These are phyloP conservation scores for Colletotrichum navitas DNA, from an alignment of 2,329 filamentous ascomycete species.

Conservation along the genomic window DNA sequence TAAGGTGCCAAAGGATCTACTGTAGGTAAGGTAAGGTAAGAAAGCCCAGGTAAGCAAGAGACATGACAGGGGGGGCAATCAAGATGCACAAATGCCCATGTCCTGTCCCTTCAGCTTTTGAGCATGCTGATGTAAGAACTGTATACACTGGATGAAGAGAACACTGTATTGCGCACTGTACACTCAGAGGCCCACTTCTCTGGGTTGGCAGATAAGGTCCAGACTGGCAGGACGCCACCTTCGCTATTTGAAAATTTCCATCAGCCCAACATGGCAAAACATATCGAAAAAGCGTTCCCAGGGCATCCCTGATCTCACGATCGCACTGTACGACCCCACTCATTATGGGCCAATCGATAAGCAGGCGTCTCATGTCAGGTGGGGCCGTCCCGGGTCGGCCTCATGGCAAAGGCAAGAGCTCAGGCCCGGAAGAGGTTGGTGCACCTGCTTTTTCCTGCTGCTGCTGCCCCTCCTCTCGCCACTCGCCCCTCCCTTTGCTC, in stretches of 20 bases:
- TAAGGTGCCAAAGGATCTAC: too few relatives aligned
- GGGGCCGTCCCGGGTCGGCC: background rate
- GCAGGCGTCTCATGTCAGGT: rapidly evolving
- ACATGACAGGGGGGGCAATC: background rate
- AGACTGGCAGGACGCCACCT: background rate
- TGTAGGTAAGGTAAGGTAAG: too few relatives aligned
- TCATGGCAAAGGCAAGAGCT: background rate
- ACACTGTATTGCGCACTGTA: background rate
- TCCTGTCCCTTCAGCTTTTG: background rate
- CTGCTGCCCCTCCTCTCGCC: background rate
- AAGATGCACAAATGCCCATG: background rate
- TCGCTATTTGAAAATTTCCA: constrained; percentile 13
- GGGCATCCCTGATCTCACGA: too few relatives aligned
- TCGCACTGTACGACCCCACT: background rate
- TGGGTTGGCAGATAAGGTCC: background rate
- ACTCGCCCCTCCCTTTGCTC: background rate
- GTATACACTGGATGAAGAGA: background rate
- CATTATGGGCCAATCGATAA: background rate
- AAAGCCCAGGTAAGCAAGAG: too few relatives aligned
- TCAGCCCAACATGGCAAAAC: constrained; percentile 5
- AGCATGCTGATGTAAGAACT: background rate
- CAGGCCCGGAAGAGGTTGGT: background rate
- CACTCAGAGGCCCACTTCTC: too few relatives aligned
- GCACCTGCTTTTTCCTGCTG: background rate
- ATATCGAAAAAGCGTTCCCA: background rate